Conservation (phyloP, 2,329 filamentous ascomycete species). For the Xylariaceae sp. region DNA sequence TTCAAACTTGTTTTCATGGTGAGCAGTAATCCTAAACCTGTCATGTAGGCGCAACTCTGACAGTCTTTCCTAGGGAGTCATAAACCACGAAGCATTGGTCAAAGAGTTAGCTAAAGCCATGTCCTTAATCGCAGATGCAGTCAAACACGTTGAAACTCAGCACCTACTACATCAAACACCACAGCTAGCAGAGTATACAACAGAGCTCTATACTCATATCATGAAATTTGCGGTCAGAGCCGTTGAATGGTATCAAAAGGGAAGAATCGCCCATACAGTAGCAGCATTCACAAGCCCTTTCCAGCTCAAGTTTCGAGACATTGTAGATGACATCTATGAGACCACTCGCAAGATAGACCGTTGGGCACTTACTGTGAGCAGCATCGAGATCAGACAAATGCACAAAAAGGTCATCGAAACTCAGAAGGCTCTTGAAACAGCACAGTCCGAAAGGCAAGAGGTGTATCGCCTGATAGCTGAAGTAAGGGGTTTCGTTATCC, state of each 20-base stretch:
- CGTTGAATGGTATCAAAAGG: background rate
- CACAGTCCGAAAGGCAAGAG: background rate
- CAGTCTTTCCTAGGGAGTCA: background rate
- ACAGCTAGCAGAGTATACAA: background rate
- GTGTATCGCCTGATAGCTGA: background rate
- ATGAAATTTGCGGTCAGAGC: background rate
- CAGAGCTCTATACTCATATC: background rate
- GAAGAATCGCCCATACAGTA: background rate
- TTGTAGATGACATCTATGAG: background rate
- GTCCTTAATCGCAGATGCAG: background rate
- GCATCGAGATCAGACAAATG: background rate
- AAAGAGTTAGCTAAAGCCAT: background rate
- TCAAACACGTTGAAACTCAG: background rate
- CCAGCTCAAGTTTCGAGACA: background rate
- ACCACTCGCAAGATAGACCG: background rate
- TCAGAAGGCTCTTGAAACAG: background rate
- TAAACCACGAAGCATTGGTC: background rate
- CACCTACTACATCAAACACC: background rate
- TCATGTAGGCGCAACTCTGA: too few relatives aligned
- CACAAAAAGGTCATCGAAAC: background rate
- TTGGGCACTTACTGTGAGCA: background rate
- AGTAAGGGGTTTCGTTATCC: background rate
- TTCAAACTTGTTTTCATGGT: background rate
- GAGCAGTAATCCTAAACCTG: too few relatives aligned
- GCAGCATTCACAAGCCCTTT: background rate